Evolutionary conservation across 139 green algal species (phyloP).

Genomic region (Tetraselmis chui): DNA sequence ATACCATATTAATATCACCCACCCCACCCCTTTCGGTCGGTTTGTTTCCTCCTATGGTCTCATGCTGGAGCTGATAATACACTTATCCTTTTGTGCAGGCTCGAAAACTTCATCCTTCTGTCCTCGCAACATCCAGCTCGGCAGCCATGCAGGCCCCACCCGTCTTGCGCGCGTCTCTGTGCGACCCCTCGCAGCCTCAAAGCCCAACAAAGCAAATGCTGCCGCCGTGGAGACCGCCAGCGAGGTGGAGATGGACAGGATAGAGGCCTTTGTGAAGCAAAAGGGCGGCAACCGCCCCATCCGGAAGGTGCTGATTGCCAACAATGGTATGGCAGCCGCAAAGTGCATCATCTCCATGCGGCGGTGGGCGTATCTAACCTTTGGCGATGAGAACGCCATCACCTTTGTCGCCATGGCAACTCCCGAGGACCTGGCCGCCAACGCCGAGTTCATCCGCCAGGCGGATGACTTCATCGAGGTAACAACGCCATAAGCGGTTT

Average conservation of each 20-base stretch:
- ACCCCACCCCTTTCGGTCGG: too few relatives aligned
- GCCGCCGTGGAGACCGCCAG: background rate
- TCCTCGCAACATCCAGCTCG: background rate
- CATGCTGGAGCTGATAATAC: background rate
- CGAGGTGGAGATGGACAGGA: background rate
- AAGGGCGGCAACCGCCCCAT: background rate
- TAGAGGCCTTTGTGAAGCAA: background rate
- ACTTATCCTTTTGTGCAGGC: background rate
- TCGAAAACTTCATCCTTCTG: background rate
- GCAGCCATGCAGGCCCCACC: background rate
- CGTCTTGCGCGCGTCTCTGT: background rate
- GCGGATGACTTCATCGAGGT: slow-evolving; percentile 97
- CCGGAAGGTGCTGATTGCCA: slow-evolving; percentile 81
- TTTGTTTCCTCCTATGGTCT: background rate
- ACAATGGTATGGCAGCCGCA: slow-evolving; percentile 86
- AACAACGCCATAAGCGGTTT: too few relatives aligned
- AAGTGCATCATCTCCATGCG: slow-evolving; percentile 95
- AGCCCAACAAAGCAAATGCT: background rate
- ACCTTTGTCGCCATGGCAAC: slow-evolving; percentile 91
- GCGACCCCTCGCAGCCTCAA: background rate
- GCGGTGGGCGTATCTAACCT: slow-evolving; percentile 70
- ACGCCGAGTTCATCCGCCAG: slow-evolving; percentile 92
- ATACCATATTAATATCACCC: background rate
- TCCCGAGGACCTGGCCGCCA: slow-evolving; percentile 84
- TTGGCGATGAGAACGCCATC: slow-evolving; percentile 59